Conservation (phyloP, 2,329 filamentous ascomycete genomes). For the Alternaria gaisen region DNA sequence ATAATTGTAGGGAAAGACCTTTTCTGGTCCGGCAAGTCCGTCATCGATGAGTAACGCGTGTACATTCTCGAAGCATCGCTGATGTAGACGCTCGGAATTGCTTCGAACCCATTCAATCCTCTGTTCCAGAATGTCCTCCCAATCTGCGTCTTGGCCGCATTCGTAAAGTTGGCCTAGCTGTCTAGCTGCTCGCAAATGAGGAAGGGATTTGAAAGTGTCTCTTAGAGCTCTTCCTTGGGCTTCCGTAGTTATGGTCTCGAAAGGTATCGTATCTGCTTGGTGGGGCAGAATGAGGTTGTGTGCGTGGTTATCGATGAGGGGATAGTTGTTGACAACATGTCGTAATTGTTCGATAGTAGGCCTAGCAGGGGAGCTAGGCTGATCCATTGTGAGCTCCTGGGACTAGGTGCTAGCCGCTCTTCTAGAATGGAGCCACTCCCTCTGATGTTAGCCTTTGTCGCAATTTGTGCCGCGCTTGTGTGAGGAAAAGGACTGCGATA, state of each 20-base stretch:
- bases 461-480: neutral
- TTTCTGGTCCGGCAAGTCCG: slow-evolving; percentile 65
- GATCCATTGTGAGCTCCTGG: slow-evolving; percentile 27
- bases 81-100: slow-evolving; percentile 64
- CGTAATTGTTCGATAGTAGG: slow-evolving; percentile 45
- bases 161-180: slow-evolving; percentile 73
- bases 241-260: slow-evolving; percentile 75
- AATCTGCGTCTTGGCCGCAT: slow-evolving; percentile 66
- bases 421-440: neutral
- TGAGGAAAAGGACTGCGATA: neutral
- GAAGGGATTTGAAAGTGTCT: slow-evolving; percentile 68
- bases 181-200: slow-evolving; percentile 74
- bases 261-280: slow-evolving; percentile 59
- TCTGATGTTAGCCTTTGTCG: neutral
- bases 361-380: slow-evolving; percentile 19
- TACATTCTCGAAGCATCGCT: slow-evolving; percentile 73
- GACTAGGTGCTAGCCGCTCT: neutral
- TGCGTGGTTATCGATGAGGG: slow-evolving; percentile 77
- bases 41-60: slow-evolving; percentile 82
- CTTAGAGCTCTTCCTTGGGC: slow-evolving; percentile 73
- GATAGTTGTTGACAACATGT: slow-evolving; percentile 52
- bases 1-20: slow-evolving; percentile 67
- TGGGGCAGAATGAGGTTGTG: slow-evolving; percentile 70
- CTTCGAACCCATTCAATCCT: slow-evolving; percentile 58
- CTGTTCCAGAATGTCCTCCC: slow-evolving; percentile 64